Evolutionary conservation across 768 basidiomycete genomes (phyloP).

Genomic region (Collybia nuda): DNA sequence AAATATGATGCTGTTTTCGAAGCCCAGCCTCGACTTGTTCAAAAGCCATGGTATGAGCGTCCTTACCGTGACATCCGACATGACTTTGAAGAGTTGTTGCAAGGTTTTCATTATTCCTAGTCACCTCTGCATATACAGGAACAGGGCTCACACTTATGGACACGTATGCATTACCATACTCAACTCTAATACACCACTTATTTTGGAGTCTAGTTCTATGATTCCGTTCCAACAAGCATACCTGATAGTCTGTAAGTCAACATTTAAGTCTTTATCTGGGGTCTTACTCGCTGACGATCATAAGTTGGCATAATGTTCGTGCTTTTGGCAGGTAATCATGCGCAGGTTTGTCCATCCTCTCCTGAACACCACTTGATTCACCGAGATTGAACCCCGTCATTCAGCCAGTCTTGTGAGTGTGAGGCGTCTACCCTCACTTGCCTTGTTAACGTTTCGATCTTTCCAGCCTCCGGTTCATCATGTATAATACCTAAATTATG

Average conservation of each 20-base stretch:
- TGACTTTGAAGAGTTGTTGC: background rate
- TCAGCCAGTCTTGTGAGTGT: constrained; percentile 61
- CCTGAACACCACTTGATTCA: background rate
- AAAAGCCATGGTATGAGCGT: constrained; percentile 55
- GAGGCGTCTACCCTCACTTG: background rate
- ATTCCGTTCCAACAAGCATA: constrained; percentile 69
- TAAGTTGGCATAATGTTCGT: constrained; percentile 54
- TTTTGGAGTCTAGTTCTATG: constrained; percentile 47
- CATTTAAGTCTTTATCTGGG: background rate
- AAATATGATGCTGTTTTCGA: constrained; percentile 49
- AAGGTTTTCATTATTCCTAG: constrained; percentile 46
- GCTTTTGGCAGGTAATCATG: constrained; percentile 79
- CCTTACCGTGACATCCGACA: background rate
- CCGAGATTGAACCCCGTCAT: background rate
- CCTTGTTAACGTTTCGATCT: background rate
- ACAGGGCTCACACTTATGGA: constrained; percentile 72
- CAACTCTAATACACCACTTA: background rate
- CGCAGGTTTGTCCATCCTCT: constrained; percentile 47
- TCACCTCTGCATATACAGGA: constrained; percentile 58
- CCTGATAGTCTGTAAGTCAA: constrained; percentile 51
- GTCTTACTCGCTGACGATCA: background rate
- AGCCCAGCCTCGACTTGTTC: constrained; percentile 47
- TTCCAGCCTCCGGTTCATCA: constrained; percentile 54
- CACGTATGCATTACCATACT: constrained; percentile 28
- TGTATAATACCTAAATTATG: constrained; percentile 36